Conservation (phyloP, 805 yeast species). For the Torulaspora indica region DNA sequence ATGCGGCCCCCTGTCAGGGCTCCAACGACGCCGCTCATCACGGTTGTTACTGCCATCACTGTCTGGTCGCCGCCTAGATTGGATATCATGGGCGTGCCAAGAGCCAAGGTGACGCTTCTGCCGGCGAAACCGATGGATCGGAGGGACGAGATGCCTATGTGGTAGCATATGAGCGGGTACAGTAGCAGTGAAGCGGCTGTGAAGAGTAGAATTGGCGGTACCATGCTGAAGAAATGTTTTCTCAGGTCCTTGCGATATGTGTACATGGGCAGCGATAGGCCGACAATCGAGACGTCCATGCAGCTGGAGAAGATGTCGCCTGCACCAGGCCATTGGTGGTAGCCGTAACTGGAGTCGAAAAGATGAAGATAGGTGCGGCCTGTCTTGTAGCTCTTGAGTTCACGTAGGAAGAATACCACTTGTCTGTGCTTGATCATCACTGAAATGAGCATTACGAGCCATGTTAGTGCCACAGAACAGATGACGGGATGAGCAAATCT, state of each 20-base stretch:
- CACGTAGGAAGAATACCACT: conserved; percentile 45
- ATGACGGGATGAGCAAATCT: conserved; percentile 66
- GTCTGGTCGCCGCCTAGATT: conserved; percentile 65
- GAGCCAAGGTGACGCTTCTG: conserved; percentile 70
- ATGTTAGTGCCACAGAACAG: conserved; percentile 58
- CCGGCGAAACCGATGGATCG: conserved; percentile 73
- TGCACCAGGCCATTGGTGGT: conserved; percentile 62
- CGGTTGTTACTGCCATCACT: conserved; percentile 73
- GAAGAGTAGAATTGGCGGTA: conserved; percentile 55
- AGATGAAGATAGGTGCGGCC: conserved; percentile 61
- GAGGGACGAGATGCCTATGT: conserved; percentile 55
- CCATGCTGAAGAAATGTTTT: conserved; percentile 52
- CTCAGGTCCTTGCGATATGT: conserved; percentile 61
- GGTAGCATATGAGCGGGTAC: conserved; percentile 65
- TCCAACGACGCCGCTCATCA: conserved; percentile 70
- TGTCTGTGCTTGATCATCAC: conserved; percentile 43
- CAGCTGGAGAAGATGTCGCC: conserved; percentile 69
- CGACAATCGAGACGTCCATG: conserved; percentile 73
- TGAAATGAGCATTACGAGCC: conserved; percentile 58
- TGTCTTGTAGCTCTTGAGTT: conserved; percentile 56
- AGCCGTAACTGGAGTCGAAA: conserved; percentile 39
- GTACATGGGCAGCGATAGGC: conserved; percentile 73
- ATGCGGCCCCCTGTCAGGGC: conserved; percentile 57
- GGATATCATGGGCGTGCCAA: conserved; percentile 70
- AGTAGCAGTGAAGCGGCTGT: conserved; percentile 56